A percentile compares a stretch with the other conserved stretches of the same genome.
Evolutionary conservation across 2,329 filamentous ascomycete genomes (phyloP).

Genomic region (Xylaria arbuscula): DNA sequence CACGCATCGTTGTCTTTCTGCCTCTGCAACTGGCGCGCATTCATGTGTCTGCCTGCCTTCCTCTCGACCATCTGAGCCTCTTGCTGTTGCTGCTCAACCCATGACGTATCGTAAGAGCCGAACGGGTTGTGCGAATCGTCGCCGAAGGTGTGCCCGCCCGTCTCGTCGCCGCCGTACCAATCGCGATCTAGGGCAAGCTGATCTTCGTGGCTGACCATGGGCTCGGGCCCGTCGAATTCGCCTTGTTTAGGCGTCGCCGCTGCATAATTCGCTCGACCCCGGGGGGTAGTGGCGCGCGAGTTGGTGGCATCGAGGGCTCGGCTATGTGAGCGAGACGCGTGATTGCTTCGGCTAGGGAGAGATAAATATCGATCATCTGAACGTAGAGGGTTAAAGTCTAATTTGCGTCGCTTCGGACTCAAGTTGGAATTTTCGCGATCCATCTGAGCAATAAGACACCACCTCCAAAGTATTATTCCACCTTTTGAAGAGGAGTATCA

Average conservation of each 20-base stretch:
- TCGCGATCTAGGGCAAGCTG: conserved; percentile 83
- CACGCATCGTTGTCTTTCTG: conserved; percentile 96
- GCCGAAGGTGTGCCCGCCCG: conserved; percentile 82
- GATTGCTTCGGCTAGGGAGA: conserved; percentile 59
- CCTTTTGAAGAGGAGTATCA: not conserved
- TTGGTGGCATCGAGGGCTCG: conserved; percentile 46
- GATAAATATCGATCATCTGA: conserved; percentile 68
- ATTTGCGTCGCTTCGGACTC: conserved; percentile 72
- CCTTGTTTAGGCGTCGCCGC: conserved; percentile 61
- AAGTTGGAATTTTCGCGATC: conserved; percentile 49
- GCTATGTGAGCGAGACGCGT: conserved; percentile 53
- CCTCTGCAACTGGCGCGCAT: conserved; percentile 81
- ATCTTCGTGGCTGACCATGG: conserved; percentile 73
- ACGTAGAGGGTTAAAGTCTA: conserved; percentile 68
- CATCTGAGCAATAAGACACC: conserved; percentile 38
- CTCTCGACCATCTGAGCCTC: conserved; percentile 82
- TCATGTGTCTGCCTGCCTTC: conserved; percentile 77
- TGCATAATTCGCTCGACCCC: conserved; percentile 47
- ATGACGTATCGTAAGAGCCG: conserved; percentile 77
- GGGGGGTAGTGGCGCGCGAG: conserved; percentile 47
- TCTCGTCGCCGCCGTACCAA: conserved; percentile 92
- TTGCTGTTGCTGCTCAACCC: conserved; percentile 75
- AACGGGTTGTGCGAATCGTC: conserved; percentile 96
- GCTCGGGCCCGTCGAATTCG: conserved; percentile 71
- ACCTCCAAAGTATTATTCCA: not conserved